Evolutionary conservation across 2,329 filamentous ascomycete species (phyloP).

Genomic region (Cyphellophora europaea): DNA sequence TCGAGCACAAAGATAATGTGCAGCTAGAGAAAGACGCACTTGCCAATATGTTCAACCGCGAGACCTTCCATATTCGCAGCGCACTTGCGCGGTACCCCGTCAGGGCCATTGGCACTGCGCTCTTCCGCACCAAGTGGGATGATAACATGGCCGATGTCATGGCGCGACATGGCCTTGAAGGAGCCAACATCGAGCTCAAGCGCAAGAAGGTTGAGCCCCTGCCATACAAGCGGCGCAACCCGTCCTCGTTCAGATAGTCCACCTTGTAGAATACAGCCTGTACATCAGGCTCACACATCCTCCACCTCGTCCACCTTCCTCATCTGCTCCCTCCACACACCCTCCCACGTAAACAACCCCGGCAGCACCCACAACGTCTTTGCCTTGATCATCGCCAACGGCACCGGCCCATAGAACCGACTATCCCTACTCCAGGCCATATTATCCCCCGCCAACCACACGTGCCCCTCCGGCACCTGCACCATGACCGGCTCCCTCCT

Average conservation of each 20-base stretch:
- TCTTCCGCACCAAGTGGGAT: constrained; percentile 89
- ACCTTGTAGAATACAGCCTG: constrained; percentile 14
- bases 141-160: constrained; percentile 81
- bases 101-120: constrained; percentile 66
- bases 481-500: constrained; percentile 30
- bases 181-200: constrained; percentile 76
- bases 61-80: constrained; percentile 65
- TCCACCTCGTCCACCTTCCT: background rate
- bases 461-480: constrained; percentile 75
- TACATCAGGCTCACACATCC: background rate
- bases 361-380: constrained; percentile 39
- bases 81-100: constrained; percentile 63
- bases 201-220: constrained; percentile 63
- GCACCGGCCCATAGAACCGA: constrained; percentile 74
- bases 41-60: constrained; percentile 41
- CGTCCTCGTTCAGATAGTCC: constrained; percentile 33
- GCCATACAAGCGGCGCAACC: constrained; percentile 53
- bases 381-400: constrained; percentile 71
- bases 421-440: constrained; percentile 76
- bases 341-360: constrained; percentile 15
- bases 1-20: constrained; percentile 63
- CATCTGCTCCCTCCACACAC: constrained; percentile 2
- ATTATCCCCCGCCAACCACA: constrained; percentile 87
- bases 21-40: constrained; percentile 52
- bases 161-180: constrained; percentile 64